Conservation (phyloP, 192 early-diverging fungal genomes). For the Coemansia sp. region DNA sequence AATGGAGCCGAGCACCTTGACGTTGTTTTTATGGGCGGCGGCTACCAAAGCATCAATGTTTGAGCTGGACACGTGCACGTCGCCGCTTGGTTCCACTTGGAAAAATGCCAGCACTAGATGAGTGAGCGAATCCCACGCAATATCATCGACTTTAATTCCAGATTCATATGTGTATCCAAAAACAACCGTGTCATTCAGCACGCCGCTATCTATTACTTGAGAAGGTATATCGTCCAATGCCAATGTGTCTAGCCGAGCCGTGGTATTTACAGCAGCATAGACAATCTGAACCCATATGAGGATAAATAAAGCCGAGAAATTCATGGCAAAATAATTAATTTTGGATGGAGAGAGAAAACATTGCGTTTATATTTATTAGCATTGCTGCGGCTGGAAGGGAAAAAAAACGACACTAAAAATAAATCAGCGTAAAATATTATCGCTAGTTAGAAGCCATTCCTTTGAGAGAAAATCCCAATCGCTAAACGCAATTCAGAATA, state of each 20-base stretch:
- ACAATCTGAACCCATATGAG: background rate
- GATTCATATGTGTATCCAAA: slow-evolving; percentile 43
- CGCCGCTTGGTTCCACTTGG: slow-evolving; percentile 15
- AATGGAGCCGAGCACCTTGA: slow-evolving; percentile 64
- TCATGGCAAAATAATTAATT: background rate
- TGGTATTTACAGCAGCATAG: background rate
- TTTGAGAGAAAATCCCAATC: too few relatives aligned
- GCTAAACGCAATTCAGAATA: too few relatives aligned
- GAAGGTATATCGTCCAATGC: slow-evolving; percentile 15
- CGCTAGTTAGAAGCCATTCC: too few relatives aligned
- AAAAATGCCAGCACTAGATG: slow-evolving; percentile 64
- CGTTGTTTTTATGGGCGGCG: slow-evolving; percentile 32
- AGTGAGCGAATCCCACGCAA: slow-evolving; percentile 56
- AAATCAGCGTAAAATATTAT: too few relatives aligned
- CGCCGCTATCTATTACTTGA: slow-evolving; percentile 24
- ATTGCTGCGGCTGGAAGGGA: background rate
- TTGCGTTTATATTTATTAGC: background rate
- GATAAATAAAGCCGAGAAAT: background rate
- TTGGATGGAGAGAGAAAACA: too few relatives aligned
- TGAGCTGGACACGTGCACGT: slow-evolving; percentile 12
- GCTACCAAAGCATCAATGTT: slow-evolving; percentile 16
- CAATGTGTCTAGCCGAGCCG: slow-evolving; percentile 6
- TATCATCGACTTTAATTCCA: slow-evolving; percentile 16
- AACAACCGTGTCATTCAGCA: slow-evolving; percentile 24
- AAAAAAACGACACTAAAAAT: too few relatives aligned